phyloP scores from a whole-genome alignment of 768 basidiomycete genomes.

The Agaricus subrufescens region DNA sequence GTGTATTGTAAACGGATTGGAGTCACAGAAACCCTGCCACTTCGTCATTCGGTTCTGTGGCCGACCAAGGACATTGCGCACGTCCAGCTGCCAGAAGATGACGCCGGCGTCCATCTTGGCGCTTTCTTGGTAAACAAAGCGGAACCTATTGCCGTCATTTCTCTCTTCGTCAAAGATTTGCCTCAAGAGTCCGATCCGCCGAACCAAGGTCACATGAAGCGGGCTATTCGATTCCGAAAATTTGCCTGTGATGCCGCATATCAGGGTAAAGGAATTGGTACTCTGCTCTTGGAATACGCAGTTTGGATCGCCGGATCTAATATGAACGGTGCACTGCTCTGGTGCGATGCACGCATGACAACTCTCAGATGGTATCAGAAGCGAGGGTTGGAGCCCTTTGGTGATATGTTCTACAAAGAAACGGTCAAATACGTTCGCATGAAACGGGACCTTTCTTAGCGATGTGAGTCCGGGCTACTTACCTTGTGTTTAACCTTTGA shows the following conservation, averaged over 20 bases:
- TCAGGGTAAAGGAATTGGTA: constrained; percentile 52
- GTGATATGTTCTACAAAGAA: constrained; percentile 48
- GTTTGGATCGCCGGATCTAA: constrained; percentile 35
- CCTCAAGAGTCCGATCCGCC: constrained; percentile 15
- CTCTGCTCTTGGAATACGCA: constrained; percentile 37
- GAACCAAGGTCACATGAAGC: constrained; percentile 11
- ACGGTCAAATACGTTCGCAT: constrained; percentile 54
- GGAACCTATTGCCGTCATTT: constrained; percentile 48
- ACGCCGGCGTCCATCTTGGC: constrained; percentile 47
- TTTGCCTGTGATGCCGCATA: constrained; percentile 51
- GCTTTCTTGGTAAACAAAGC: constrained; percentile 38
- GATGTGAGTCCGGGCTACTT: not conserved
- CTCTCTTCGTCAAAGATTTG: constrained; percentile 44
- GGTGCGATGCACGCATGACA: constrained; percentile 54
- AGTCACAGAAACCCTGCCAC: constrained; percentile 38
- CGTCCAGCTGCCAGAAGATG: constrained; percentile 50
- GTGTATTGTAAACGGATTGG: constrained; percentile 23
- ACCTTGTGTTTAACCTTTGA: not conserved
- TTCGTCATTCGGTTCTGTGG: constrained; percentile 59
- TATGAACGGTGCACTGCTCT: constrained; percentile 36
- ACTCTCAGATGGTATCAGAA: constrained; percentile 47
- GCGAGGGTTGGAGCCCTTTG: constrained; percentile 46
- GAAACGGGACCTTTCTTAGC: constrained; percentile 27
- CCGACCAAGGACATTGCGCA: constrained; percentile 43
- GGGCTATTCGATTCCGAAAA: constrained; percentile 48